Evolutionary conservation across 768 basidiomycete species (phyloP).

Genomic region (Leccinum rimulosum): DNA sequence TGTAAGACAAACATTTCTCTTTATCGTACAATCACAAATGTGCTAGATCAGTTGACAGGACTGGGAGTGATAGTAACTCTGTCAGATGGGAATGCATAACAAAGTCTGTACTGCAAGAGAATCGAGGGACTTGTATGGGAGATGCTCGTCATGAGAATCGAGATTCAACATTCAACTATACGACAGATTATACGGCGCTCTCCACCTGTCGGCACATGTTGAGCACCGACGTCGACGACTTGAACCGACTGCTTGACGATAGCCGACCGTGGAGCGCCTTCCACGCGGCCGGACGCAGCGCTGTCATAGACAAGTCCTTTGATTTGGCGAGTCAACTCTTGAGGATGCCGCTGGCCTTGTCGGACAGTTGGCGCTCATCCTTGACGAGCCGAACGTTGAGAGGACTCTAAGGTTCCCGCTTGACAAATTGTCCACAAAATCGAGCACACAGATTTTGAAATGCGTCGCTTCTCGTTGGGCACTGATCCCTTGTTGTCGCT

Average conservation of each 20-base stretch:
- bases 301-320: conserved; percentile 56
- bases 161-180: too few relatives aligned
- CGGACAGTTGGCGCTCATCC: conserved; percentile 85
- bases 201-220: conserved; percentile 65
- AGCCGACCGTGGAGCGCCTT: conserved; percentile 46
- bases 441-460: conserved; percentile 94
- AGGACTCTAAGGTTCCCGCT: conserved; percentile 70
- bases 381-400: conserved; percentile 63
- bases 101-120: too few relatives aligned
- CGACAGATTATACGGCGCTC: conserved; percentile 8
- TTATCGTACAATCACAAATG: too few relatives aligned
- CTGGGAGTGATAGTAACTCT: too few relatives aligned
- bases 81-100: too few relatives aligned
- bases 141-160: too few relatives aligned
- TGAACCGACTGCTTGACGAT: conserved; percentile 54
- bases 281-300: conserved; percentile 45
- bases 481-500: conserved; percentile 45
- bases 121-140: too few relatives aligned
- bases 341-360: conserved; percentile 82
- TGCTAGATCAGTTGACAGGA: too few relatives aligned
- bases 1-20: too few relatives aligned
- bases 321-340: conserved; percentile 69
- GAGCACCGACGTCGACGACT: conserved; percentile 57
- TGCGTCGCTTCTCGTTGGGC: conserved; percentile 88
- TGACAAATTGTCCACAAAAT: conserved; percentile 84